Conservation (phyloP, 371 early-diverging fungal species). For the Circinella umbellata region DNA sequence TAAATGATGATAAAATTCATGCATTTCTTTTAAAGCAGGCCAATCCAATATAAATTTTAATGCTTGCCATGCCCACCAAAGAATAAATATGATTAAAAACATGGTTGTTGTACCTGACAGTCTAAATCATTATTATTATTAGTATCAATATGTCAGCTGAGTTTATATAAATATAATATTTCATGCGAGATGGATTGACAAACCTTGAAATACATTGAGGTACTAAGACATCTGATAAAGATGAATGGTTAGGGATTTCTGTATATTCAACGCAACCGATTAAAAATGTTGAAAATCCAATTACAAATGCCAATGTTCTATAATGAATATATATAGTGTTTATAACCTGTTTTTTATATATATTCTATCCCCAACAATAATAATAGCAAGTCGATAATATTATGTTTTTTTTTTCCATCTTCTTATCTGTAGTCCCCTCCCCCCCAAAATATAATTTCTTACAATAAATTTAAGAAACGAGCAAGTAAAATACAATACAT, state of each 20-base stretch:
- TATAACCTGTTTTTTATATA: not conserved
- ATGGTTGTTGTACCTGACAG: slow-evolving; percentile 45
- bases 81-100: slow-evolving; percentile 64
- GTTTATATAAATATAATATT: not conserved
- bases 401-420: too few species aligned
- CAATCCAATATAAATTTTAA: slow-evolving; percentile 72
- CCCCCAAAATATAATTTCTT: slow-evolving; percentile 34
- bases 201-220: slow-evolving; percentile 71
- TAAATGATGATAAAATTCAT: slow-evolving; percentile 82
- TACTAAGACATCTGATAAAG: slow-evolving; percentile 75
- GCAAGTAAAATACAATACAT: slow-evolving; percentile 76
- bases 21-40: slow-evolving; percentile 78
- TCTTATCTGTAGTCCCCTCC: too few species aligned
- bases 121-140: slow-evolving; percentile 15
- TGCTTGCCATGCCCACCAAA: slow-evolving; percentile 80
- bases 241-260: slow-evolving; percentile 67
- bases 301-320: slow-evolving; percentile 86
- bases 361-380: too few species aligned
- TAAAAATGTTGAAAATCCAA: slow-evolving; percentile 86
- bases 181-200: slow-evolving; percentile 16
- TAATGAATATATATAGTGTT: not conserved
- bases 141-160: slow-evolving; percentile 3
- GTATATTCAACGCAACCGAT: slow-evolving; percentile 89
- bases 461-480: slow-evolving; percentile 75
- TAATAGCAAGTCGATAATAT: too few species aligned